phyloP scores from a whole-genome alignment of 2,329 filamentous ascomycete genomes.

The Colletotrichum falcatum region DNA sequence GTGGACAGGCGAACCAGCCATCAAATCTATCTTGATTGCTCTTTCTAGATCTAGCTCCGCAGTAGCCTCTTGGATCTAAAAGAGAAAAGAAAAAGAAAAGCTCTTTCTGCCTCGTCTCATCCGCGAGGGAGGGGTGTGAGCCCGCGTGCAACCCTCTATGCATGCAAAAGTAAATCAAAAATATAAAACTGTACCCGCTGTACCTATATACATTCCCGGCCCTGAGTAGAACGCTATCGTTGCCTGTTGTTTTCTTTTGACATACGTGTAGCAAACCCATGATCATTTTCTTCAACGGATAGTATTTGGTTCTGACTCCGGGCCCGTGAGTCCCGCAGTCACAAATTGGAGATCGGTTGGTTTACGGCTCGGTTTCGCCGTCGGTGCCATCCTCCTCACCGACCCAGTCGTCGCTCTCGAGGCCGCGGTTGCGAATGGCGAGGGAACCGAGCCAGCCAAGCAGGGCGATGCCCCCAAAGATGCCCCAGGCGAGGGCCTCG shows the following conservation, averaged over 20 bases:
- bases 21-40: constrained; percentile 1
- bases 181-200: background rate
- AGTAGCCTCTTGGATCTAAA: constrained; percentile 18
- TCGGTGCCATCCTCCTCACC: constrained; percentile 51
- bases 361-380: constrained; percentile 41
- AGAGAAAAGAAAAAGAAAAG: background rate
- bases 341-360: background rate
- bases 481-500: constrained; percentile 85
- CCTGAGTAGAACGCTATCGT: constrained; percentile 30
- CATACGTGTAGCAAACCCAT: constrained; percentile 14
- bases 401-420: constrained; percentile 70
- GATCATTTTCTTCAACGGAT: background rate
- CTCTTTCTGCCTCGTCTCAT: constrained; percentile 8
- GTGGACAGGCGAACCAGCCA: background rate
- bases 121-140: background rate
- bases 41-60: background rate
- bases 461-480: constrained; percentile 87
- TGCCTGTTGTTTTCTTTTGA: constrained; percentile 15
- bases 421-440: constrained; percentile 74
- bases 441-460: constrained; percentile 84
- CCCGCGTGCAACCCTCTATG: constrained; percentile 11
- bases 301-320: background rate
- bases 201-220: constrained; percentile 16
- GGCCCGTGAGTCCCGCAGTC: background rate
- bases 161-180: background rate